phyloP scores from a whole-genome alignment of 805 yeast genomes.

The Ogataea corticis region DNA sequence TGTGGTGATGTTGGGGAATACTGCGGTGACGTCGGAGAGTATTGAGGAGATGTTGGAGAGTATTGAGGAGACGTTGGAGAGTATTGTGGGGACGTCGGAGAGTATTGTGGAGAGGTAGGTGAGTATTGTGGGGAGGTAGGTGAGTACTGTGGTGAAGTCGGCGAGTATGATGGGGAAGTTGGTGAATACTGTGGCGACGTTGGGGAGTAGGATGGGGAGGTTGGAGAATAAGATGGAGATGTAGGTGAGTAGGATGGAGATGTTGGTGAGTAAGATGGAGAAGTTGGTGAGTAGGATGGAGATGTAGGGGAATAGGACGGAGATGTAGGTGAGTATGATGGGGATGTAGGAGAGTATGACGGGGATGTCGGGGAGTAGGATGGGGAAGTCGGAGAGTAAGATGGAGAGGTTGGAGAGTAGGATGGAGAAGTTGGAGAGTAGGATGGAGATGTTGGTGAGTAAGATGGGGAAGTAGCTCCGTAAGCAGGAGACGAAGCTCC shows the following conservation, averaged over 20 bases:
- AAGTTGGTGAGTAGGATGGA: constrained; percentile 69
- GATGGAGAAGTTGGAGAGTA: constrained; percentile 72
- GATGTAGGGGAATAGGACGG: constrained; percentile 71
- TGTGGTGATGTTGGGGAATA: constrained; percentile 74
- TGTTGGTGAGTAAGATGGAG: constrained; percentile 70
- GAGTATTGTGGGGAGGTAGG: constrained; percentile 73
- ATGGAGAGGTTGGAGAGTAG: constrained; percentile 69
- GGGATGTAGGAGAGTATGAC: constrained; percentile 73
- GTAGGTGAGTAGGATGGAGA: constrained; percentile 79
- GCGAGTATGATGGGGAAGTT: constrained; percentile 68
- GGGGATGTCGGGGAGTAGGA: constrained; percentile 61
- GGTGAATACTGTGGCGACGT: constrained; percentile 63
- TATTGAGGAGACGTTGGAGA: constrained; percentile 73
- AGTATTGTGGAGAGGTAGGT: constrained; percentile 78
- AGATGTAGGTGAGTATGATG: constrained; percentile 64
- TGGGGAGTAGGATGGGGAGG: constrained; percentile 64
- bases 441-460: constrained; percentile 67
- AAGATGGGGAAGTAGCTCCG: constrained; percentile 72
- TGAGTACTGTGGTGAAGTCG: constrained; percentile 78
- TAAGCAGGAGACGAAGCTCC: constrained; percentile 59
- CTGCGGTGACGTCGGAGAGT: constrained; percentile 67
- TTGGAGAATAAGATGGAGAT: constrained; percentile 74
- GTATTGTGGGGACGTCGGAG: constrained; percentile 81
- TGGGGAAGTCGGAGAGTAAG: constrained; percentile 56
- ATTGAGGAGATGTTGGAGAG: constrained; percentile 78